Conservation (phyloP, 345 rosid species). For the Syzygium aromaticum region DNA sequence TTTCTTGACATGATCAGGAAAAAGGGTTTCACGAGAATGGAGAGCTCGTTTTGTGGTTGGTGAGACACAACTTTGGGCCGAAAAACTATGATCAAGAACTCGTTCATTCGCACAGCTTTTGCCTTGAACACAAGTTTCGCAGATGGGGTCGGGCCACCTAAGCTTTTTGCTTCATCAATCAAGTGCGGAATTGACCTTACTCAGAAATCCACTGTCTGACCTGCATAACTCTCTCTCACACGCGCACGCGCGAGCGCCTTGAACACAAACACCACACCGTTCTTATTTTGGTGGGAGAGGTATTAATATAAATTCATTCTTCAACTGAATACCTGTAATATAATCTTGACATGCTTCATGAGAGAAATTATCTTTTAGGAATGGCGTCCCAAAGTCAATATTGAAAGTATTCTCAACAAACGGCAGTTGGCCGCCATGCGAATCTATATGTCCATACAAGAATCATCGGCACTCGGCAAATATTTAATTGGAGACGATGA, state of each 20-base stretch:
- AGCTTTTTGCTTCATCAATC: background rate
- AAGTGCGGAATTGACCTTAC: background rate
- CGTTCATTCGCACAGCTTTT: background rate
- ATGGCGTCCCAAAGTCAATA: background rate
- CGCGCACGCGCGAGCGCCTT: background rate
- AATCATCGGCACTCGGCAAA: background rate
- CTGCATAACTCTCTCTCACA: background rate
- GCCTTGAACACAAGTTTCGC: background rate
- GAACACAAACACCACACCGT: background rate
- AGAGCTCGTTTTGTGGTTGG: background rate
- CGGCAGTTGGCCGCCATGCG: fast-evolving
- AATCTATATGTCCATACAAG: background rate
- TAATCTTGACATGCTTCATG: background rate
- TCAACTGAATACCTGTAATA: background rate
- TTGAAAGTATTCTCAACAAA: background rate
- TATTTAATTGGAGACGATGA: background rate
- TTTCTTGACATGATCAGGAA: background rate
- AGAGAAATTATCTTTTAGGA: background rate
- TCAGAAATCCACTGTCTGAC: background rate
- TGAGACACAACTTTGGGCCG: background rate
- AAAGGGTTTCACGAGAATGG: background rate
- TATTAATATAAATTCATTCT: background rate
- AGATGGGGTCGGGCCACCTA: background rate
- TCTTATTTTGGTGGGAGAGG: background rate
- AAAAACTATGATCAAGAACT: background rate